Evolutionary conservation across 2,329 filamentous ascomycete genomes (phyloP), one percentile per base, ranked within the genome.

Genomic region (Alternaria brassicae): DNA sequence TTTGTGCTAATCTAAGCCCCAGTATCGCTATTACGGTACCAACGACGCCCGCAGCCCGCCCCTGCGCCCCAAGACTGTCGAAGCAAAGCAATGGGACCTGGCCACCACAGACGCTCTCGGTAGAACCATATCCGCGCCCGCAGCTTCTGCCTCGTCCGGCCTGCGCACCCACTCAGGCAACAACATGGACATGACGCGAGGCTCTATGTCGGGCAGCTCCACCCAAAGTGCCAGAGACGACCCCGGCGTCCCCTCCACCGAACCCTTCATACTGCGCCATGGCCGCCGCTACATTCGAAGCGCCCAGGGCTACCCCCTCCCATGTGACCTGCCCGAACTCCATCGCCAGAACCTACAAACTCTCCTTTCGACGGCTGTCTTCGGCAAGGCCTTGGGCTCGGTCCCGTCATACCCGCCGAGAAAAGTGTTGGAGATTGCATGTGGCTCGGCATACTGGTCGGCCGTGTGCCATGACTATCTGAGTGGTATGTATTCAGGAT

Each of bases 381-480:
- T 95, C 70, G 92, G 92, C 42, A 88, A 88, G 10, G 91, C 92
- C 0, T 85, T 95, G 56, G 93, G 91, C 78, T 90, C 89, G 8
- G 89, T 90, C 1, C 82, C 83, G 28, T 84, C 92, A 87, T 45
- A 19, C 3, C 40, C 51, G 2, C 93, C 93, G 0, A 85, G 84
- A 69, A 66, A 66, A 65, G 89, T 98, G 27, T 83, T 98, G 23
- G 94, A 98, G 73, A 80, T 97, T 32, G 93, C 89, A 28, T 98
- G 94, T 77, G 93, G 93, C 17, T 90, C 90, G 19, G 94, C 88
- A 23, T 91, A 96, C 74, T 97, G 93, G 93, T 93, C 91, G 68
- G 89, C 91, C 30, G 88, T 92, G 82, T 96, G 92, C 76, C 90
- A 96, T 76, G 87, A 91, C 34, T 90, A 91, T 78, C 92, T 93